A percentile compares a stretch with the other conserved stretches of the same genome.
These are phyloP conservation scores for Corchorus capsularis DNA, from an alignment of 345 rosid species.

Conservation along the genomic window DNA sequence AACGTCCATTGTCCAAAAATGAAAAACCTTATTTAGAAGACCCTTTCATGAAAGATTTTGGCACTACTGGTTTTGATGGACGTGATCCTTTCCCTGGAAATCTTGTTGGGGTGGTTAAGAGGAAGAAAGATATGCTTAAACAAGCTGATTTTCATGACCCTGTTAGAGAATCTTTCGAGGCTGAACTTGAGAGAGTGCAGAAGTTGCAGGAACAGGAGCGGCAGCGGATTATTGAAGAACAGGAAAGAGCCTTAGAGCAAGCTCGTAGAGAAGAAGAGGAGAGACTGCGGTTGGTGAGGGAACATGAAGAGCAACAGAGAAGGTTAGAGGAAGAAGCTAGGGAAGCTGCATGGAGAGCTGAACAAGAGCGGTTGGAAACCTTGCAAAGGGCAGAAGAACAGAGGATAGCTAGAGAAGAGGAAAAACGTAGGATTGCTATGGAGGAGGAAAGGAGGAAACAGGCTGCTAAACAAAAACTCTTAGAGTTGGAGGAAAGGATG, in stretches of 20 bases:
- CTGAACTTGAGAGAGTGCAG: constrained; percentile 97
- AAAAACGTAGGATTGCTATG: constrained; percentile 65
- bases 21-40: constrained; percentile 76
- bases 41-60: constrained; percentile 62
- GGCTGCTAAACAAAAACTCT: constrained; percentile 92
- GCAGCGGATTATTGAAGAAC: constrained; percentile 69
- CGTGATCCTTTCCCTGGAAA: constrained; percentile 67
- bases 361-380: constrained; percentile 79
- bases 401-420: constrained; percentile 92
- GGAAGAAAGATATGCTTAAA: constrained; percentile 74
- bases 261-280: constrained; percentile 92
- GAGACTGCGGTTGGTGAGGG: constrained; percentile 69
- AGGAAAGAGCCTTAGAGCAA: constrained; percentile 79
- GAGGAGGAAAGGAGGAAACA: constrained; percentile 98
- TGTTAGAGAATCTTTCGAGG: constrained; percentile 96
- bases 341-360: constrained; percentile 89
- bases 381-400: constrained; percentile 77
- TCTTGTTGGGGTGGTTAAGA: constrained; percentile 70
- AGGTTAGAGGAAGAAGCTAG: constrained; percentile 85
- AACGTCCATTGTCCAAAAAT: constrained; percentile 53
- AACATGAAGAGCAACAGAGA: constrained; percentile 74
- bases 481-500: constrained; percentile 91
- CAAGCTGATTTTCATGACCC: constrained; percentile 90
- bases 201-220: constrained; percentile 95
- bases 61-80: constrained; percentile 59